Evolutionary conservation across 148 eudicot species (phyloP).

Genomic region (Nepenthes gracilis): DNA sequence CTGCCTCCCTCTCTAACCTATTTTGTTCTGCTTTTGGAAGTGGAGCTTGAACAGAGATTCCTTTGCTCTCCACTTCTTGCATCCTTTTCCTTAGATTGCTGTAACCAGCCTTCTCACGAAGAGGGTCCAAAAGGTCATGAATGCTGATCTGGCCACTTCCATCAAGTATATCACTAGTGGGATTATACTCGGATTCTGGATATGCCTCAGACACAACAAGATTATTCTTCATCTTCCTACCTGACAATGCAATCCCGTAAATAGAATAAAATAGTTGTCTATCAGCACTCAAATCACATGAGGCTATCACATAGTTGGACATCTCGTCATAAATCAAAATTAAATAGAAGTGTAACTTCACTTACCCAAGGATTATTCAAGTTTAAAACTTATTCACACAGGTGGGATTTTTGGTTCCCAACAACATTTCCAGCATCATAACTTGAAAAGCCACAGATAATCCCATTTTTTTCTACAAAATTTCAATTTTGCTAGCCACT

Average conservation of each 20-base stretch:
- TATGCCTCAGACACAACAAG: conserved; percentile 59
- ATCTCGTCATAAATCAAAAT: no score
- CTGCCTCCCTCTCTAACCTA: conserved; percentile 54
- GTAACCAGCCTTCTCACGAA: conserved; percentile 42
- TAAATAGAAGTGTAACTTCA: no score
- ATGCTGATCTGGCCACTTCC: conserved; percentile 58
- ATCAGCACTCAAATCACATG: no score
- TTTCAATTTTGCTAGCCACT: no score
- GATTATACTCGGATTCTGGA: conserved; percentile 88
- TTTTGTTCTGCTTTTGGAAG: conserved; percentile 64
- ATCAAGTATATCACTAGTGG: conserved; percentile 63
- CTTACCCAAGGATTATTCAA: no score
- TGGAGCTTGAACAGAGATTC: conserved; percentile 45
- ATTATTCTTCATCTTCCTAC: conserved; percentile 49
- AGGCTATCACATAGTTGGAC: no score
- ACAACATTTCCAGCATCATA: no score
- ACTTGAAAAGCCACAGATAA: no score
- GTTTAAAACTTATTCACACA: no score
- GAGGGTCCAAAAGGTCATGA: conserved; percentile 69
- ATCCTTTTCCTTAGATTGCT: conserved; percentile 45
- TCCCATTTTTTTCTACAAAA: no score
- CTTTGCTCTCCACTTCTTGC: conserved; percentile 38
- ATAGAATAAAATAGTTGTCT: not conserved
- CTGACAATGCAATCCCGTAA: conserved; percentile 17
- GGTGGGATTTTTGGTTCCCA: no score